Conservation (phyloP, 805 yeast genomes). For the Candida orba region DNA sequence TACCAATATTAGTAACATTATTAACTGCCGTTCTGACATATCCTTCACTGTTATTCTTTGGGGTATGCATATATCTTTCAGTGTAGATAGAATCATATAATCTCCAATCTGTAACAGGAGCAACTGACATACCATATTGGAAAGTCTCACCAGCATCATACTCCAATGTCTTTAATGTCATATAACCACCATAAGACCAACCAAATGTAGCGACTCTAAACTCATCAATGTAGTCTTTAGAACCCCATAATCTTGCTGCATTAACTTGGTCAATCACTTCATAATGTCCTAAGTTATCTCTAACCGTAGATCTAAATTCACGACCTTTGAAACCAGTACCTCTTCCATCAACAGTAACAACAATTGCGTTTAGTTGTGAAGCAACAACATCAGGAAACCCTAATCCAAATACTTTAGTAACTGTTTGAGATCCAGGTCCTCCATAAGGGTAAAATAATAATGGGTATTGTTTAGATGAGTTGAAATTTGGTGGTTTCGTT, state of each 20-base stretch:
- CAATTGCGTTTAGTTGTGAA: slow-evolving; percentile 71
- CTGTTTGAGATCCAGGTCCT: slow-evolving; percentile 91
- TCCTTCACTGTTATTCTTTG: slow-evolving; percentile 57
- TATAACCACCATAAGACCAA: slow-evolving; percentile 96
- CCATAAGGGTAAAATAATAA: slow-evolving; percentile 87
- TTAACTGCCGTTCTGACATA: slow-evolving; percentile 52
- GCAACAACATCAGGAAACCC: slow-evolving; percentile 73
- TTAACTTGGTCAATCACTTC: slow-evolving; percentile 84
- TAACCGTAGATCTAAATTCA: slow-evolving; percentile 67
- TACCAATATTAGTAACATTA: slow-evolving; percentile 47
- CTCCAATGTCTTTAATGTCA: slow-evolving; percentile 86
- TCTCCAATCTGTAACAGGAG: slow-evolving; percentile 95
- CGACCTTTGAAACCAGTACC: slow-evolving; percentile 92
- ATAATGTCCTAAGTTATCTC: slow-evolving; percentile 72
- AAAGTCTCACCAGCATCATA: slow-evolving; percentile 68
- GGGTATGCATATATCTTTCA: slow-evolving; percentile 89
- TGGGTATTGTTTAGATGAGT: slow-evolving; percentile 54
- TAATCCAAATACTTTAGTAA: slow-evolving; percentile 50
- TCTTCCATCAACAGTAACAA: slow-evolving; percentile 93
- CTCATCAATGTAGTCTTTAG: slow-evolving; percentile 56
- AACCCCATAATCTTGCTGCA: slow-evolving; percentile 70
- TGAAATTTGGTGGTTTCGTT: slow-evolving; percentile 69
- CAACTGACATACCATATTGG: slow-evolving; percentile 89
- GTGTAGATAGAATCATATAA: slow-evolving; percentile 91
- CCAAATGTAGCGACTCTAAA: slow-evolving; percentile 86